A percentile compares a stretch with the other conserved stretches of the same genome.
Evolutionary conservation across 1,139 yeast genomes (phyloP).

Genomic region (Zygoascus hellenicus): DNA sequence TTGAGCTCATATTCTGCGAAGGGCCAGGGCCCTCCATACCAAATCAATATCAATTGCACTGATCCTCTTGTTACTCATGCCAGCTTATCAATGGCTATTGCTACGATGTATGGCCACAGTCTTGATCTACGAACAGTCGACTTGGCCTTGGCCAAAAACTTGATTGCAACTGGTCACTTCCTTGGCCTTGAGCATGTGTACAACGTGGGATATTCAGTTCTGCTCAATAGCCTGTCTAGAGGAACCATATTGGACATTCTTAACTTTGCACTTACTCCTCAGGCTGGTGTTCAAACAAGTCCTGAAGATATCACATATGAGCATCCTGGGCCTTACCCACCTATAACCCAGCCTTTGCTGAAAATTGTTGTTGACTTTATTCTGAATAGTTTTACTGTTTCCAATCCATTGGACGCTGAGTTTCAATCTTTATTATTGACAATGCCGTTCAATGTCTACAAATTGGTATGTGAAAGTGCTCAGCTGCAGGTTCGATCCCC

Average conservation of each 20-base stretch:
- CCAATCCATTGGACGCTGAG: slow-evolving; percentile 20
- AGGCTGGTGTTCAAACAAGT: neutral
- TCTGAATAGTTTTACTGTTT: slow-evolving; percentile 21
- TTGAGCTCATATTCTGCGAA: slow-evolving; percentile 22
- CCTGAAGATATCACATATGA: slow-evolving; percentile 21
- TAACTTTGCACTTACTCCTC: slow-evolving; percentile 22
- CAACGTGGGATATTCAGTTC: slow-evolving; percentile 23
- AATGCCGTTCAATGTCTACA: slow-evolving; percentile 29
- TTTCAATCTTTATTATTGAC: slow-evolving; percentile 19
- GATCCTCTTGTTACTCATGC: slow-evolving; percentile 47
- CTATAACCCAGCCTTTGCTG: slow-evolving; percentile 28
- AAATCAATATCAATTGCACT: slow-evolving; percentile 47
- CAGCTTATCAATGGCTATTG: slow-evolving; percentile 31
- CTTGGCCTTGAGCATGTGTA: slow-evolving; percentile 30
- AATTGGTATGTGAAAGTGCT: slow-evolving; percentile 29
- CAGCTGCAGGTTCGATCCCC: slow-evolving; percentile 24
- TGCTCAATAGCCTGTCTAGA: slow-evolving; percentile 19
- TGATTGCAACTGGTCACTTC: slow-evolving; percentile 30
- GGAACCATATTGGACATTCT: slow-evolving; percentile 25
- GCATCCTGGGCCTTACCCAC: slow-evolving; percentile 33
- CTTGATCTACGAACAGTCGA: slow-evolving; percentile 24
- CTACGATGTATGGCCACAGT: slow-evolving; percentile 33
- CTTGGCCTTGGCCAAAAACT: slow-evolving; percentile 27
- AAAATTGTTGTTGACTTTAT: slow-evolving; percentile 24
- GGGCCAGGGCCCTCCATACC: slow-evolving; percentile 41